Base-by-base conservation (phyloP, 2,329 filamentous ascomycete species). In the Penicillium sp. region DNA sequence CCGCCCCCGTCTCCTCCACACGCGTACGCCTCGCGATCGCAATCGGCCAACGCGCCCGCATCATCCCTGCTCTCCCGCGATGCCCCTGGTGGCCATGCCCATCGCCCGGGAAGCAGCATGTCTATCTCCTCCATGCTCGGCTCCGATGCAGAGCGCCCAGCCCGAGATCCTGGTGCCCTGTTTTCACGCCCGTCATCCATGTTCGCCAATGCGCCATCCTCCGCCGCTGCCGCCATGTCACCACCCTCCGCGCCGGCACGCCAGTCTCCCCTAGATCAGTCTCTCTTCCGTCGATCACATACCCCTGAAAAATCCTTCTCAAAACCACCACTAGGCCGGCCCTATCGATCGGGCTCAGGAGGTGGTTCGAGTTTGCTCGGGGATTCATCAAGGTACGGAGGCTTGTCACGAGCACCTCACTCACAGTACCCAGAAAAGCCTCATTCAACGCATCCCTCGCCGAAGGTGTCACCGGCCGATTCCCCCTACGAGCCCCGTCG, bases 51-150 rank as follows among this genome's bases (percentile, higher is more conserved):
- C 60, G 68, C 68, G 51, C 74, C 66, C 49, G 68, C 68, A 50
- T 65, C 73, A 23, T 74, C 45, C 68, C 70, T 24, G 69, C 74
- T 49, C 66, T 74, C 76, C 53, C 81, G 84, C 65, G 84, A 88
- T 58, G 74, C 82, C 41, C 78, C 83, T 42, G 73, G 75, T 15
- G 75, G 73, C 18, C 75, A 80, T 18, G 70, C 76, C 50, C 77
- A 82, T 67, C 79, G 85, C 52, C 80, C 82, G 10, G 81, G 80
- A 46, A 82, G 82, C 64, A 85, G 84, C 72, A 89, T 89, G 86
- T 88, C 86, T 40, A 89, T 89, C 69, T 87, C 85, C n/a, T 86
- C 86, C 37, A 83, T 90, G 71, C 80, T 89, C 53, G 86, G 85
- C 52, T 77, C 76, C 10, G 79, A 81, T 60, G 63, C 78, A 40